Base-by-base conservation (phyloP, 2,329 filamentous ascomycete genomes). In the Scedosporium apiospermum region DNA sequence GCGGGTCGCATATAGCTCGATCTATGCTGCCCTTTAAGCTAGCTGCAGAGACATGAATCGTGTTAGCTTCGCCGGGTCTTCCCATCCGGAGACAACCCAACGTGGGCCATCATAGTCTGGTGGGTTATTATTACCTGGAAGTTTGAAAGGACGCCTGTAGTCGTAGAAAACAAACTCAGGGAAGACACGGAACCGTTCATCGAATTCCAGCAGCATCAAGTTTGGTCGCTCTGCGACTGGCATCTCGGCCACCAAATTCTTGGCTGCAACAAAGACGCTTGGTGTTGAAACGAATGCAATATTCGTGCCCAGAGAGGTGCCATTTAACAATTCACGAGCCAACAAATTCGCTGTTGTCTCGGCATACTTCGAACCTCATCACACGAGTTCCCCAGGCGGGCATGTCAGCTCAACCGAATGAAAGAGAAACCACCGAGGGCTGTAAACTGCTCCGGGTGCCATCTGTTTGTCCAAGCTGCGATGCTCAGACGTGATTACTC, bases 161-260 rank as follows among this genome's bases (percentile, higher is more conserved):
- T 95, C 89, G 72, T 93, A 95, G 62, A 81, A 84, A 41, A 88
- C 76, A 70, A 90, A 93, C 66, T 91, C 87, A 4, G 85, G 80
- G 69, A 93, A 91, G 7, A 93, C 82, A 30, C 77, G 78, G 72
- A 93, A 93, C 5, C 90, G 82, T 63, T 82, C 76, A 71, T 93
- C 90, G 70, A 86, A 88, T 72, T 95, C 90, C 12, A 95, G 78
- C 1, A 93, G 79, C 57, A 82, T 79, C 51, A 92, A 72, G 63
- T 80, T 81, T 1, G 89, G 88, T 6, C 69, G 66, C 34, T 72
- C 66, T 26, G 64, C 53, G 10, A 67, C 62, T 10, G 66, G 64
- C 61, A 68, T 67, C 27, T 63, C 63, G 63, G 67, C 67, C 26
- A 88, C 69, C 16, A 89, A 73, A 67, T 92, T 92, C 73, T 88